Conservation (phyloP, 805 yeast species). For the Vanderwaltozyma yarrowii region DNA sequence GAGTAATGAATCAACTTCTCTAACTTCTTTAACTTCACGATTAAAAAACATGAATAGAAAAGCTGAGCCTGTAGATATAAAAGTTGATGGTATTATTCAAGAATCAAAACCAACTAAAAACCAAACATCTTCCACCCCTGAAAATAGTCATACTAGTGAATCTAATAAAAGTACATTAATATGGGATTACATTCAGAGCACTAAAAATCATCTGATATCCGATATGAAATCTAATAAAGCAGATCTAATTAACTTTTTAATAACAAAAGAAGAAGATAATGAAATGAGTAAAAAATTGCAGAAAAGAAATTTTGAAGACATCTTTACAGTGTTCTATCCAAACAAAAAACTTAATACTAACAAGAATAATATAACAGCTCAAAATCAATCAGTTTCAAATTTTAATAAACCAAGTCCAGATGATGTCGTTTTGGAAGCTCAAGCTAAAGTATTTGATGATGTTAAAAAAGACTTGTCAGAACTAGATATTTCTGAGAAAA, state of each 20-base stretch:
- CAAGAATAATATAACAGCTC: not conserved
- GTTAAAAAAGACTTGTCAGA: slow-evolving; percentile 3
- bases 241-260: not conserved
- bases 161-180: not conserved
- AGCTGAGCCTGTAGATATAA: too few species aligned
- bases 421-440: slow-evolving; percentile 55
- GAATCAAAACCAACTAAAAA: too few species aligned
- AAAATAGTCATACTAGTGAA: too few species aligned
- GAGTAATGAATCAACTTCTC: too few species aligned
- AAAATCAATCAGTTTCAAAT: slow-evolving; percentile 33
- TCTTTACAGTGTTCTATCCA: slow-evolving; percentile 24
- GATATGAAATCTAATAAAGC: too few species aligned
- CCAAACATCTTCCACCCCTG: too few species aligned
- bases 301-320: slow-evolving; percentile 12
- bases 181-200: not conserved
- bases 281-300: not conserved
- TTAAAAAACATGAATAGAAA: too few species aligned
- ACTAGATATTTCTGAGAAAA: slow-evolving; percentile 10
- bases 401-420: slow-evolving; percentile 76
- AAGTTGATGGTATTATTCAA: too few species aligned
- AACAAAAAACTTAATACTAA: slow-evolving; percentile 29
- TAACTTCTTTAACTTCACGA: not conserved
- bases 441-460: slow-evolving; percentile 35
- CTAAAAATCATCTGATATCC: too few species aligned
- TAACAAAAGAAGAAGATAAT: not conserved